phyloP scores from a whole-genome alignment of 1,139 yeast genomes.

The Hanseniaspora gamundiae region DNA sequence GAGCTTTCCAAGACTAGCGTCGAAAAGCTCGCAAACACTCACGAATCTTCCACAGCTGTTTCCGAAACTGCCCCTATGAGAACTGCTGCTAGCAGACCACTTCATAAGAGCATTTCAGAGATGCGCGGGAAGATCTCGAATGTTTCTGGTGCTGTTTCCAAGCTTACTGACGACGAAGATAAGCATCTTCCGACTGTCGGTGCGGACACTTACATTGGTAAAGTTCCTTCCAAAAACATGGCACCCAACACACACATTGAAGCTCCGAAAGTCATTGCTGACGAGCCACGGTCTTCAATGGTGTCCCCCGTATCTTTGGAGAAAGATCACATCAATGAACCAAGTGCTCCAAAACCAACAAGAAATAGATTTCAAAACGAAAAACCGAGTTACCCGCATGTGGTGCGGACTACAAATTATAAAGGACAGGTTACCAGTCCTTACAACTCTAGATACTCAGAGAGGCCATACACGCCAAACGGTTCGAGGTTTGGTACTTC shows the following conservation, averaged over 20 bases:
- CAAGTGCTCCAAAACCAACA: too few relatives aligned
- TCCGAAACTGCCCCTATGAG: constrained; percentile 9
- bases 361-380: too few relatives aligned
- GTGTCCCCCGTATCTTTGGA: too few relatives aligned
- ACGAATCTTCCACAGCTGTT: constrained; percentile 2
- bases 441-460: too few relatives aligned
- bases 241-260: constrained; percentile 12
- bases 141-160: constrained; percentile 21
- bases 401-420: too few relatives aligned
- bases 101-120: constrained; percentile 18
- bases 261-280: constrained; percentile 15
- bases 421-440: too few relatives aligned
- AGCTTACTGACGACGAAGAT: constrained; percentile 33
- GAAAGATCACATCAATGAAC: too few relatives aligned
- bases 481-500: too few relatives aligned
- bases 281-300: too few relatives aligned
- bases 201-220: constrained; percentile 3
- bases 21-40: neutral
- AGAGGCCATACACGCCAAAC: too few relatives aligned
- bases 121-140: constrained; percentile 19
- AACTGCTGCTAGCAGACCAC: constrained; percentile 17
- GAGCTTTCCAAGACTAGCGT: too few relatives aligned
- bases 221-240: constrained; percentile 20
- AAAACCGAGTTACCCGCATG: too few relatives aligned
- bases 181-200: constrained; percentile 17